Evolutionary conservation across 768 basidiomycete species (phyloP).

Genomic region (Tylopilus sp.): DNA sequence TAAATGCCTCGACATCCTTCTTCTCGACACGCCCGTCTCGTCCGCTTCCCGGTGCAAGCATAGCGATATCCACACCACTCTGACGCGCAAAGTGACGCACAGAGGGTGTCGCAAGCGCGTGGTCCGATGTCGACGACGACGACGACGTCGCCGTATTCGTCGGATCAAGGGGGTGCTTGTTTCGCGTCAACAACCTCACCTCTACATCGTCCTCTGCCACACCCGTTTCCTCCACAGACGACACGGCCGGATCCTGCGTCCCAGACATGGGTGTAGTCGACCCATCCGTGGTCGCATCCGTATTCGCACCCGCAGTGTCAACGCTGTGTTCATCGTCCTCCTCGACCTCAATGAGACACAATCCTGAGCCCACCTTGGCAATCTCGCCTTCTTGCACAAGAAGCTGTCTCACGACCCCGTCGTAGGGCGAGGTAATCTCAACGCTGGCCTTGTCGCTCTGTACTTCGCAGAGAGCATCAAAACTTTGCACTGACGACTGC

Average conservation of each 20-base stretch:
- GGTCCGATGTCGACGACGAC: constrained; percentile 16
- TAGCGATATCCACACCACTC: constrained; percentile 55
- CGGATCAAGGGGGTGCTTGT: constrained; percentile 65
- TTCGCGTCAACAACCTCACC: background rate
- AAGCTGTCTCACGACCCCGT: constrained; percentile 69
- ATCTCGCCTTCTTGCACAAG: constrained; percentile 79
- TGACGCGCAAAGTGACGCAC: constrained; percentile 75
- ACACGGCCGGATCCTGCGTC: constrained; percentile 16
- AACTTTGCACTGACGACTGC: constrained; percentile 48
- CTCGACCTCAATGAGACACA: constrained; percentile 81
- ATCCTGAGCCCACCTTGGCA: constrained; percentile 74
- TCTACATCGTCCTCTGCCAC: background rate
- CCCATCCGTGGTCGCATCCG: background rate
- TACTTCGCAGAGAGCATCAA: constrained; percentile 78
- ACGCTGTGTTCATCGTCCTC: constrained; percentile 38
- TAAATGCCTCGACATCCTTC: constrained; percentile 63
- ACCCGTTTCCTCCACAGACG: background rate
- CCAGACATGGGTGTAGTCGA: background rate
- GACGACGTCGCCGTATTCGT: constrained; percentile 28
- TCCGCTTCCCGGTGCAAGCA: constrained; percentile 64
- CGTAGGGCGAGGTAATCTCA: constrained; percentile 85
- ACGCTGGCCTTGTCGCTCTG: constrained; percentile 91
- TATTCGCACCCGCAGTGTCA: background rate
- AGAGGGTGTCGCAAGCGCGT: constrained; percentile 69
- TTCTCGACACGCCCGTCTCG: constrained; percentile 73